Base-by-base conservation (phyloP, 192 early-diverging fungal species). In the Allomyces macrogynus region DNA sequence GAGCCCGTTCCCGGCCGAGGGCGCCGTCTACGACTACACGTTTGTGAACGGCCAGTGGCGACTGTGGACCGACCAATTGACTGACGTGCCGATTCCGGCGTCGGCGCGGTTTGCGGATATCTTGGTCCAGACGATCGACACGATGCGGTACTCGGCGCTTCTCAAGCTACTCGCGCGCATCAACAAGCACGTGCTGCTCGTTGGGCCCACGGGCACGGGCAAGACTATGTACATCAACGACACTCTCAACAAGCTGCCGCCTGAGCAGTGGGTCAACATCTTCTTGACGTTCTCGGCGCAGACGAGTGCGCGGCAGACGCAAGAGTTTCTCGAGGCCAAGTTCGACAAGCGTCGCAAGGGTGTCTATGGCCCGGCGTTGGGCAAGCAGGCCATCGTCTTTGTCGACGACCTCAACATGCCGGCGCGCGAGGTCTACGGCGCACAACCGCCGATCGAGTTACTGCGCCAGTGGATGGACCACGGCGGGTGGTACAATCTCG, bases 321-420 rank as follows among this genome's bases (percentile, higher is more conserved):
- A 99, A 70, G 92, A 97, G 74, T 84, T 97, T 76, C 96, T 92
- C 75, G 93, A 99, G 75, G 95, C 93, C 74, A 83, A 91, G 43
- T 92, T 91, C 74, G 94, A 92, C 40, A 87, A 94, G 22, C 85
- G 82, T 61, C 94, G 95, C 63, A 80, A 89, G 23, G 80, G 94
- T 3, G 68, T 97, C 67, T 80, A 89, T 0, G 95, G 95, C 23
- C 73, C 80, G 2, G 71, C 85, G 27, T 77, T 89, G 23, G 92
- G 90, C 49, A 82, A 90, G 40, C 95, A 93, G 95, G 80, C 97
- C 24, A 94, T 99, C 9, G 78, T 99, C 60, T 99, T 99, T 74
- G 97, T 95, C 72, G 97, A 99, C 74, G 97, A 99, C 80, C 92
- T 99, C 73, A 99, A 99, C 69, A 75, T 99, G 72, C 95, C 95